These are phyloP conservation scores for Pythium monospermum DNA, from an alignment of 352 stramenopile genomes.

Conservation along the genomic window DNA sequence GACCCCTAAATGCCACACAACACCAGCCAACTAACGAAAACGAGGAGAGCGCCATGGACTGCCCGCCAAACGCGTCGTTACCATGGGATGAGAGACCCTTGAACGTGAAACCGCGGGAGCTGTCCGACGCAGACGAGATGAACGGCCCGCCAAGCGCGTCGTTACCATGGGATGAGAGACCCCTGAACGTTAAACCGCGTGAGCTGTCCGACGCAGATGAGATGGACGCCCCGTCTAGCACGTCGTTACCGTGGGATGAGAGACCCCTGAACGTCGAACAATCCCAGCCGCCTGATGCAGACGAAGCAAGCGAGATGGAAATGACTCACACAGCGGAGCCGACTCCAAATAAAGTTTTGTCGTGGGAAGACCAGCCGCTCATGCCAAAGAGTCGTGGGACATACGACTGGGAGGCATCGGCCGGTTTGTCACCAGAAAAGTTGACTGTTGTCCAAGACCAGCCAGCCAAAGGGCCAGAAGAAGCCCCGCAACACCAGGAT, in stretches of 20 bases:
- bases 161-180: too few species aligned
- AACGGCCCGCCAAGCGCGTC: too few species aligned
- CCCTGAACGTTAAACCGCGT: slow-evolving; percentile 6
- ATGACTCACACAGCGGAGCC: neutral
- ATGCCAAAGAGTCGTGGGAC: neutral
- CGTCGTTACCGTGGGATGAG: slow-evolving; percentile 3
- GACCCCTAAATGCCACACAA: slow-evolving; percentile 7
- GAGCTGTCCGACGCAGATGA: neutral
- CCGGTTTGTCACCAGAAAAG: neutral
- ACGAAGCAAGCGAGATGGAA: neutral
- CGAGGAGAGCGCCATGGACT: neutral
- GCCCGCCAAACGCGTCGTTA: too few species aligned
- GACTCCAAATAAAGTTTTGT: too few species aligned
- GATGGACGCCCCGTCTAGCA: neutral
- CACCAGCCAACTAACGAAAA: neutral
- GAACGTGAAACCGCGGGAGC: too few species aligned
- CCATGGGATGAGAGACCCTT: too few species aligned
- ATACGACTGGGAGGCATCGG: slow-evolving; percentile 9
- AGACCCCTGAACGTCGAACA: slow-evolving; percentile 7
- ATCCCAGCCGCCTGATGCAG: neutral
- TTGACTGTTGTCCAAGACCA: neutral
- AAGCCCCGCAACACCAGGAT: too few species aligned
- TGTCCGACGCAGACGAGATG: too few species aligned
- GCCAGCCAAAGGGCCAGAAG: neutral
- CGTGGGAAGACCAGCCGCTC: slow-evolving; percentile 18